Evolutionary conservation across 2,329 filamentous ascomycete genomes (phyloP).

Genomic region (Colletotrichum sp.): DNA sequence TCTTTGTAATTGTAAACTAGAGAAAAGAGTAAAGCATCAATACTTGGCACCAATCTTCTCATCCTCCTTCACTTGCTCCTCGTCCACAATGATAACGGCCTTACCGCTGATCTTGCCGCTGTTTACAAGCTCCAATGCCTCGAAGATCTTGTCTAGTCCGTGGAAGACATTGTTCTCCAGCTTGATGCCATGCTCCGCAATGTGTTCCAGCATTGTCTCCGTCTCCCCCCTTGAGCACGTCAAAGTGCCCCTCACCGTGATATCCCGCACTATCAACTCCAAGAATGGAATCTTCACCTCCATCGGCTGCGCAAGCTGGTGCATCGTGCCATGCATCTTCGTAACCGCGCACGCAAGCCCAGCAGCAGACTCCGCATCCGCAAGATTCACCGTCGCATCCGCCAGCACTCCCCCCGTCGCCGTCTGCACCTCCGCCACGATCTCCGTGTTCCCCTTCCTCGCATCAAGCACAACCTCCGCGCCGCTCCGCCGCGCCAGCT

Average conservation of each 20-base stretch:
- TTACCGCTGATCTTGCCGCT: slow-evolving; percentile 61
- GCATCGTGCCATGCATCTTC: slow-evolving; percentile 61
- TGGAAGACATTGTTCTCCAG: slow-evolving; percentile 57
- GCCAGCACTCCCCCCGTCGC: slow-evolving; percentile 54
- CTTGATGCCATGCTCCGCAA: slow-evolving; percentile 49
- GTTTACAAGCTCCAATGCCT: slow-evolving; percentile 53
- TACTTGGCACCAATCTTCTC: background rate
- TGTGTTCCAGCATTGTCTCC: slow-evolving; percentile 49
- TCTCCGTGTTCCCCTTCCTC: slow-evolving; percentile 47
- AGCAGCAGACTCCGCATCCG: slow-evolving; percentile 55
- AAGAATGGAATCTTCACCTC: slow-evolving; percentile 41
- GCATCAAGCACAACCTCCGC: slow-evolving; percentile 60
- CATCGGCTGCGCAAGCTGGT: slow-evolving; percentile 61
- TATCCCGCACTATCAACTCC: slow-evolving; percentile 59
- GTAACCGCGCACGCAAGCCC: slow-evolving; percentile 59
- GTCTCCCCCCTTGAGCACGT: slow-evolving; percentile 47
- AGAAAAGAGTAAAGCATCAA: background rate
- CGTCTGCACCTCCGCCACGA: slow-evolving; percentile 50
- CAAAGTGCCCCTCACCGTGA: slow-evolving; percentile 52
- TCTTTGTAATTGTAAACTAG: background rate
- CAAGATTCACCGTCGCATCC: slow-evolving; percentile 57
- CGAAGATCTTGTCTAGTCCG: slow-evolving; percentile 55
- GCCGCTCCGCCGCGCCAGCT: slow-evolving; percentile 49
- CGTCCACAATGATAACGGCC: slow-evolving; percentile 56
- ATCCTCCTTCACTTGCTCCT: slow-evolving; percentile 33